Evolutionary conservation across 164 flowering plant genomes (phyloP).

Genomic region (Warburgia ugandensis): DNA sequence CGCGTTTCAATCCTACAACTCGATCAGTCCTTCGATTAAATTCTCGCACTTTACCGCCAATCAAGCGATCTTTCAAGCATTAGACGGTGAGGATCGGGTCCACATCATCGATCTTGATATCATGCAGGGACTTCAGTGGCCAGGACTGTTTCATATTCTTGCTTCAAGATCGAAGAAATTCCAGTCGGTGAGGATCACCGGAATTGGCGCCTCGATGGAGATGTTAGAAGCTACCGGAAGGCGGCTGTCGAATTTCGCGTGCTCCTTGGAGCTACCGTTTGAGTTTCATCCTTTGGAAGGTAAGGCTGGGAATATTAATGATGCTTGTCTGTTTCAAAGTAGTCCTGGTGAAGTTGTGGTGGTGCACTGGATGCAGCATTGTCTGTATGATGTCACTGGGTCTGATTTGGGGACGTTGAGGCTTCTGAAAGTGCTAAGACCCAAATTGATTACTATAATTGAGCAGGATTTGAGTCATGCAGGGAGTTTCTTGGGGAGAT

Average conservation of each 20-base stretch:
- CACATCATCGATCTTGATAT: conserved; percentile 88
- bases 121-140: conserved; percentile 99
- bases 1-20: conserved; percentile 72
- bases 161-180: conserved; percentile 54
- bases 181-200: conserved; percentile 61
- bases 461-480: conserved; percentile 80
- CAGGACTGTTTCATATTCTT: conserved; percentile 85
- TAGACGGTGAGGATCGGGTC: conserved; percentile 55
- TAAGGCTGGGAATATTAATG: conserved; percentile 48
- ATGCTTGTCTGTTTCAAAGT: conserved; percentile 36
- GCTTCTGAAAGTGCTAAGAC: conserved; percentile 37
- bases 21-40: conserved; percentile 63
- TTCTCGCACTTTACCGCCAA: conserved; percentile 93
- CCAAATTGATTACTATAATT: conserved; percentile 64
- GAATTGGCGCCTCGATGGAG: conserved; percentile 62
- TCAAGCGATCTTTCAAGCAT: conserved; percentile 71
- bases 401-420: conserved; percentile 54
- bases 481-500: conserved; percentile 62
- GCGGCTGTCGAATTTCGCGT: conserved; percentile 78
- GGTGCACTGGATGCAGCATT: conserved; percentile 91
- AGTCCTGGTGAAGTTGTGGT: conserved; percentile 34
- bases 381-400: conserved; percentile 74
- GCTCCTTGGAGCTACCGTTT: conserved; percentile 62
- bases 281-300: conserved; percentile 68
- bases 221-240: conserved; percentile 63